Conservation (phyloP, 768 basidiomycete species). For the Crepidotus variabilis region DNA sequence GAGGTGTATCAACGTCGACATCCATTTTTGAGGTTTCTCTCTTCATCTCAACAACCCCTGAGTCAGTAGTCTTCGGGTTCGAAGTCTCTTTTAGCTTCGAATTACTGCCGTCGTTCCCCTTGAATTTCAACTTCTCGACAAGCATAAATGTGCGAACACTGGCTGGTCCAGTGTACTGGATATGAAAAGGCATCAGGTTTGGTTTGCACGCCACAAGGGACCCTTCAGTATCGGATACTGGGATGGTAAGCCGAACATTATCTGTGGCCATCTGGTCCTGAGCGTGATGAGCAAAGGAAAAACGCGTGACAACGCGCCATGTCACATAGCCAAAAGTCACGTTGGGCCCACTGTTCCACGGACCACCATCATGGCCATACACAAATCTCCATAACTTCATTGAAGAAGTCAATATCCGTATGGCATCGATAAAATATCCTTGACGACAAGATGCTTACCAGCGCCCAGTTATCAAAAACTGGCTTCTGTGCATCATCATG, state of each 20-base stretch:
- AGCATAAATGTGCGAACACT: constrained; percentile 73
- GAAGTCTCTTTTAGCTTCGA: background rate
- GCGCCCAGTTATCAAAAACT: too few relatives aligned
- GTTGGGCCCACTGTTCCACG: too few relatives aligned
- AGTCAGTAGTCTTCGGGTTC: background rate
- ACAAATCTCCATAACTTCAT: too few relatives aligned
- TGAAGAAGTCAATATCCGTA: too few relatives aligned
- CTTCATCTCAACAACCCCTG: background rate
- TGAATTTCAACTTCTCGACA: constrained; percentile 35
- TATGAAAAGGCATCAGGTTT: constrained; percentile 82
- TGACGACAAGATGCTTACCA: too few relatives aligned
- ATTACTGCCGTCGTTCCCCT: constrained; percentile 14
- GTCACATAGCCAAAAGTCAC: background rate
- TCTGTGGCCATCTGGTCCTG: background rate
- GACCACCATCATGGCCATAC: too few relatives aligned
- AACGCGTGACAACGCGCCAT: background rate
- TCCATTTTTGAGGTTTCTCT: constrained; percentile 1
- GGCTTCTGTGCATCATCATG: too few relatives aligned
- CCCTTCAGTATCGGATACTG: background rate
- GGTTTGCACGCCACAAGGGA: constrained; percentile 44
- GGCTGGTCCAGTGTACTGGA: constrained; percentile 66
- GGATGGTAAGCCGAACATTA: background rate
- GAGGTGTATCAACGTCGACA: background rate
- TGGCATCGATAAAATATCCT: too few relatives aligned
- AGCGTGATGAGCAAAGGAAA: background rate